Evolutionary conservation across 2,329 filamentous ascomycete species (phyloP), one percentile per base, ranked within the genome.

Genomic region (Fusarium sublunatum): DNA sequence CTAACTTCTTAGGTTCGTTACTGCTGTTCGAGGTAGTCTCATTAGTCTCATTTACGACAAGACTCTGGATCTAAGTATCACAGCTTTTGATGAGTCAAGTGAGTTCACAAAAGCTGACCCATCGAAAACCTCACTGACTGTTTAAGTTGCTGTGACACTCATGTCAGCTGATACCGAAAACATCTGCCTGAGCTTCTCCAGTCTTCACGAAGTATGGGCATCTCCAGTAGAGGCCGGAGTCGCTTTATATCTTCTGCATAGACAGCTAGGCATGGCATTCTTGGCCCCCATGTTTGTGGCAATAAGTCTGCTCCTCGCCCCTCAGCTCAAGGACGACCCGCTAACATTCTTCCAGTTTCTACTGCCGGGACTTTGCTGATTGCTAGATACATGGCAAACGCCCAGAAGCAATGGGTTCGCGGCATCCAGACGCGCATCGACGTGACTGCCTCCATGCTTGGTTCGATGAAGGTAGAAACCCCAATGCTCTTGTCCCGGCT

Each of bases 141-240:
- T 2, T 7, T 2, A 7, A 57, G 53, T 55, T 10, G 53, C 53
- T 4, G 41, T 57, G 12, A 59, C 58, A 22, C 35, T 61, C 8
- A 61, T 61, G 58, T 61, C 58, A 4, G 52, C 58, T 0, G 58
- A 61, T 13, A 61, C 58, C 1, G 58, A 61, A 35, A 44, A 39
- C 7, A 61, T 61, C 15, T 61, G 58, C 13, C 12, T 54, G 4
- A 43, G 50, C 28, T 47, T 48, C 13, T 36, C 44, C 10, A 54
- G 40, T n/a, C 15, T 61, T 11, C 54, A 61, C 11, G 58, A 61
- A 22, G 34, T 61, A 10, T 61, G 58, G 58, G 58, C 54, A 4
- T 61, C 58, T 1, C 58, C 54, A 2, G 54, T 61, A 0, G 58
- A 61, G 32, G 53, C 43, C 7, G 54, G 43, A 12, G 42, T 61